Evolutionary conservation across 2,329 filamentous ascomycete genomes (phyloP), one percentile per base, ranked within the genome.

Genomic region (Calycina marina): DNA sequence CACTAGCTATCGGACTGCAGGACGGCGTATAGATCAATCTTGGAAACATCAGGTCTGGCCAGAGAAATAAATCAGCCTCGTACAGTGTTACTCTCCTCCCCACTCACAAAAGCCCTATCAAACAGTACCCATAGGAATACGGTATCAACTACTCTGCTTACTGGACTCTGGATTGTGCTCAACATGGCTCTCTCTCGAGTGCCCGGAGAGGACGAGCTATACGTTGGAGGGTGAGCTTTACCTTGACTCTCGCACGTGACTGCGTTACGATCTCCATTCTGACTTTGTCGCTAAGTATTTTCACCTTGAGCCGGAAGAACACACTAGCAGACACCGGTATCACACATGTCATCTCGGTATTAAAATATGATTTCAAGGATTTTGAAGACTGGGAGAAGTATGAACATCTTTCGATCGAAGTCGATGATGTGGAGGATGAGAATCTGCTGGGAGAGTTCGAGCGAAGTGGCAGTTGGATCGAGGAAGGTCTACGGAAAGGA

Each of bases 371-470:
- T 69, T 45, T 57, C 65, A 44, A 59, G 60, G 38, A 62, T 66
- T 25, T 75, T 72, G 54, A 63, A 12, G 60, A 62, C 40, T 65
- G 62, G 49, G 63, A 69, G 41, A 62, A 66, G 25, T 84, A 75
- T 53, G 60, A 75, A 41, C 84, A 92, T 53, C 65, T 83, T 45
- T 67, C 74, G 39, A 78, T 96, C 42, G 78, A 92, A 43, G 73
- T 94, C 26, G 82, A 96, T 55, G 90, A 98, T 60, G 72, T 86
- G 31, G 82, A 88, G 13, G 84, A 94, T 49, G 77, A 86, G 45
- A 83, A 98, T 56, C 58, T 96, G 31, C 60, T 96, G 12, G 69
- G 80, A 40, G 75, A 92, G 55, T 77, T 96, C 39, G 72, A 85
- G 5, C 63, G 63, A 32, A 79, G 79, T 35, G 81, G 90, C 46